phyloP scores from a whole-genome alignment of 352 stramenopile species.

The Globisporangium radiosum region DNA sequence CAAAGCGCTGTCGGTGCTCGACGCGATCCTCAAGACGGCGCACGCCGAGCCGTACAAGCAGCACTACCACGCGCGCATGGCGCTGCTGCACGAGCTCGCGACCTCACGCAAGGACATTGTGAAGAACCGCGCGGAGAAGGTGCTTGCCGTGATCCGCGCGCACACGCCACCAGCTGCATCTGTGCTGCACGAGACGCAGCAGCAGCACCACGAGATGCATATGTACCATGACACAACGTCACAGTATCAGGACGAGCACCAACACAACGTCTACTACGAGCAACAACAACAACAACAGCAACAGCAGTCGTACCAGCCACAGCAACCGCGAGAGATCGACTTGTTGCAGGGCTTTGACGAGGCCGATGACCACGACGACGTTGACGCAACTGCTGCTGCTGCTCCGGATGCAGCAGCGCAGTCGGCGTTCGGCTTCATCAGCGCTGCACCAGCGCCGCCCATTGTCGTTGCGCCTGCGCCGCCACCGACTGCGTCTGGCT shows the following conservation, averaged over 20 bases:
- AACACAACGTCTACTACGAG: neutral
- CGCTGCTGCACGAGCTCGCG: conserved; percentile 52
- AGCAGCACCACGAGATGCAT: neutral
- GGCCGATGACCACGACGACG: neutral
- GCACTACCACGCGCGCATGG: conserved; percentile 44
- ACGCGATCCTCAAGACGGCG: conserved; percentile 49
- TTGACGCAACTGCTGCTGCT: neutral
- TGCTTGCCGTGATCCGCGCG: conserved; percentile 26
- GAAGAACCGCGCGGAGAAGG: conserved; percentile 69
- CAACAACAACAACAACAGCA: neutral
- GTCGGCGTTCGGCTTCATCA: conserved; percentile 37
- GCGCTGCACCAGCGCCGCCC: conserved; percentile 6
- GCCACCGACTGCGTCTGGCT: conserved; percentile 27
- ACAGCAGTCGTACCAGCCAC: neutral
- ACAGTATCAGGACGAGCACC: neutral
- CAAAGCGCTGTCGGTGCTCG: conserved; percentile 73
- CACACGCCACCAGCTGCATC: conserved; percentile 15
- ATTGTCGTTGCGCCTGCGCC: conserved; percentile 6
- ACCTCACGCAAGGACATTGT: conserved; percentile 71
- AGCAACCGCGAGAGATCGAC: conserved; percentile 8
- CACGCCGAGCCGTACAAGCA: conserved; percentile 61
- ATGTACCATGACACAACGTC: conserved; percentile 4
- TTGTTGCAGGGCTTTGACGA: conserved; percentile 15
- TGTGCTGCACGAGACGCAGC: neutral
- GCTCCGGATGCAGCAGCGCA: conserved; percentile 5